Conservation (phyloP, 257 asterid genomes). For the Forsythia viridissima region DNA sequence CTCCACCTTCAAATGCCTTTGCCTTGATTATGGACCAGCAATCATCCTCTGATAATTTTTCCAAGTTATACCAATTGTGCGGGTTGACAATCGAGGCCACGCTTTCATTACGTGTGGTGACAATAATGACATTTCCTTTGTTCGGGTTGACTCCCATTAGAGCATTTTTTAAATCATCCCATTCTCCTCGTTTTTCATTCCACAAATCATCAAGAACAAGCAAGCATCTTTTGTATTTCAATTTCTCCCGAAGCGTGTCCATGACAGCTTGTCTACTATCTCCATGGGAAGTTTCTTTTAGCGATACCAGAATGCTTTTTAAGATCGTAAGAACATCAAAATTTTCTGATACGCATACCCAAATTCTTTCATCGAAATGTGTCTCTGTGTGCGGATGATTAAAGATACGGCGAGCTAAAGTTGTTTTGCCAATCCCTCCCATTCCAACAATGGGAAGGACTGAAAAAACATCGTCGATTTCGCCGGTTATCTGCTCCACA, state of each 20-base stretch:
- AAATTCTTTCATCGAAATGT: conserved; percentile 5
- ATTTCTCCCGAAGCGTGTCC: neutral
- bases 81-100: neutral
- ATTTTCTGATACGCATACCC: conserved; percentile 15
- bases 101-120: conserved; percentile 2
- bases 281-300: neutral
- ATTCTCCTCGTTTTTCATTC: conserved; percentile 9
- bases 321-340: conserved; percentile 7
- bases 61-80: neutral
- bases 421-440: conserved; percentile 15
- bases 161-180: conserved; percentile 7
- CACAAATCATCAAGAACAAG: conserved; percentile 25
- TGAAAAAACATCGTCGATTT: neutral
- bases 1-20: too few relatives aligned
- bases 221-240: neutral
- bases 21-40: neutral
- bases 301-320: conserved; percentile 4
- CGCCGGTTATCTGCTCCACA: neutral
- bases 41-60: conserved; percentile 8
- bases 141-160: neutral
- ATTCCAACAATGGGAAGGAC: neutral
- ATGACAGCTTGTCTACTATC: neutral
- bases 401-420: conserved; percentile 2
- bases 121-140: neutral
- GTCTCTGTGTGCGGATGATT: neutral